Conservation (phyloP, 2,329 filamentous ascomycete species). For the Coniella vitis region DNA sequence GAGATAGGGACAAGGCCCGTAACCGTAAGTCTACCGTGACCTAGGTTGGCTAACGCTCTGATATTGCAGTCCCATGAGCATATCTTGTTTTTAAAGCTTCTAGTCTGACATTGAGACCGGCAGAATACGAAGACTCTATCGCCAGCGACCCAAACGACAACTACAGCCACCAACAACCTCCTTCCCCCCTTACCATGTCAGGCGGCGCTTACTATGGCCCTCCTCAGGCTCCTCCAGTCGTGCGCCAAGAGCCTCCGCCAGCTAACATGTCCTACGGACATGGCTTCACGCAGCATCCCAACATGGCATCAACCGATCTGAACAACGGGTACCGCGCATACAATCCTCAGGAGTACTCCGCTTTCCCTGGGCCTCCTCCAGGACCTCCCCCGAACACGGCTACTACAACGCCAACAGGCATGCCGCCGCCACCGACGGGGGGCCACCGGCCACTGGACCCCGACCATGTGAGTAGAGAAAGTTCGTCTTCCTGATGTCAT, state of each 20-base stretch:
- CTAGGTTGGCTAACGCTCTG: neutral
- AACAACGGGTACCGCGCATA: constrained; percentile 33
- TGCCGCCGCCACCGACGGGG: constrained; percentile 20
- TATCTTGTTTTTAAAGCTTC: neutral
- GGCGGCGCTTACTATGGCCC: constrained; percentile 45
- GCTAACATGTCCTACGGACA: constrained; percentile 12
- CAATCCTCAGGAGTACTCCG: constrained; percentile 34
- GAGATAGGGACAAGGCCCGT: constrained; percentile 31
- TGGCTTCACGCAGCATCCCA: constrained; percentile 32
- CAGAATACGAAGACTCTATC: constrained; percentile 32
- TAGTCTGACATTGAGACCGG: constrained; percentile 4
- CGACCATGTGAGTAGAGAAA: constrained; percentile 16
- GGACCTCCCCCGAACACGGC: constrained; percentile 23
- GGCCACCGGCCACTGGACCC: constrained; percentile 13
- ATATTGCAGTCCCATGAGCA: neutral
- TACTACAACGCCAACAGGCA: constrained; percentile 17
- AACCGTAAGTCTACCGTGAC: constrained; percentile 31
- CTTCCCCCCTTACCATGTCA: constrained; percentile 44
- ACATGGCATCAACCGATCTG: constrained; percentile 26
- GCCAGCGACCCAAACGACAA: constrained; percentile 31
- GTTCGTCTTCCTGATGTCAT: constrained; percentile 10
- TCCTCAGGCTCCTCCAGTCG: constrained; percentile 3
- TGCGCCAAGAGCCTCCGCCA: neutral
- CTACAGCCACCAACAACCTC: constrained; percentile 26
- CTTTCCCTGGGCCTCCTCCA: constrained; percentile 34